A percentile compares a stretch with the other conserved stretches of the same genome.
Evolutionary conservation across 208 protist genomes (phyloP).

Genomic region (Trypanosoma avium): DNA sequence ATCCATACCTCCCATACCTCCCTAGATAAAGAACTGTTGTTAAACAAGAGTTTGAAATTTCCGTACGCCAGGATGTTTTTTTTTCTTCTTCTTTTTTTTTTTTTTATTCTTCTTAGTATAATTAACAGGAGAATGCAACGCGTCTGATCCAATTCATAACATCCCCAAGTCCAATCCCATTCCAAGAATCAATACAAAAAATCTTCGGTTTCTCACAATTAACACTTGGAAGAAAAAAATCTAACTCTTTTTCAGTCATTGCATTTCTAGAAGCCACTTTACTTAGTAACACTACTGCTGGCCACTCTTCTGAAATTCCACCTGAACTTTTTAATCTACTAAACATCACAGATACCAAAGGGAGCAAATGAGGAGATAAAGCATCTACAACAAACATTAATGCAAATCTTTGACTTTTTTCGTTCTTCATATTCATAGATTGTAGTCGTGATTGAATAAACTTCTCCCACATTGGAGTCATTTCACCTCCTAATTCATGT

Average conservation of each 20-base stretch:
- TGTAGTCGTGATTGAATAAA: slow-evolving; percentile 46
- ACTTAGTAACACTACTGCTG: slow-evolving; percentile 54
- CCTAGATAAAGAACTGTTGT: too few species aligned
- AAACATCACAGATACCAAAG: slow-evolving; percentile 37
- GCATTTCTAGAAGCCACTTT: slow-evolving; percentile 44
- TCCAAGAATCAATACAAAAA: slow-evolving; percentile 78
- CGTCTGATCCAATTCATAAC: slow-evolving; percentile 42
- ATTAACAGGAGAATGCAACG: slow-evolving; percentile 8
- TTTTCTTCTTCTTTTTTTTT: too few species aligned
- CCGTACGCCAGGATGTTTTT: too few species aligned
- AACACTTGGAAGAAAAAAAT: slow-evolving; percentile 30
- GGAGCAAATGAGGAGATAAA: slow-evolving; percentile 54
- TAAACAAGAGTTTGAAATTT: too few species aligned
- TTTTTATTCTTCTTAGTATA: not conserved
- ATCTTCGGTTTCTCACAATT: slow-evolving; percentile 11
- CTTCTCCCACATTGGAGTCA: slow-evolving; percentile 61
- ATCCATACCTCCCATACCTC: too few species aligned
- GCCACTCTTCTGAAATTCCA: slow-evolving; percentile 56
- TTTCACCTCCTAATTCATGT: slow-evolving; percentile 62
- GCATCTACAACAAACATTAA: slow-evolving; percentile 79
- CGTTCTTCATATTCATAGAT: not conserved
- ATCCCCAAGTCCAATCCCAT: slow-evolving; percentile 60
- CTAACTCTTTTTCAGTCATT: slow-evolving; percentile 49
- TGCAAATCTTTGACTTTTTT: slow-evolving; percentile 14
- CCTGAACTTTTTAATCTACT: slow-evolving; percentile 32